Conservation (phyloP, 2,329 filamentous ascomycete species). For the Orbilia quercus region DNA sequence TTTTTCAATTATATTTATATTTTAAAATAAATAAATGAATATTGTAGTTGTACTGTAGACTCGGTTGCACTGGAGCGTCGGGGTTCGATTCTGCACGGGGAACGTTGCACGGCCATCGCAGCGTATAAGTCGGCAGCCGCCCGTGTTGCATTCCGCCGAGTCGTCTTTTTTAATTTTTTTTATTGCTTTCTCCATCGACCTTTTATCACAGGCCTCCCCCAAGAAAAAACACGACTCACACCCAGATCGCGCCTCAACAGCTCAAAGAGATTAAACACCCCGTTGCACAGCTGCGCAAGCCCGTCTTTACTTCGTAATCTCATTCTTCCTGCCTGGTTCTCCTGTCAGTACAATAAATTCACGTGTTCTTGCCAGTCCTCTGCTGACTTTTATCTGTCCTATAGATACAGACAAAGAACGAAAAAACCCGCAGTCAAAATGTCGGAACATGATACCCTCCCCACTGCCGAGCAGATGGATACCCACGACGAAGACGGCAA, state of each 20-base stretch:
- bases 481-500: constrained; percentile 53
- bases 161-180: constrained; percentile 9
- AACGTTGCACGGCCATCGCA: constrained; percentile 9
- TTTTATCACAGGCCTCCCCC: neutral
- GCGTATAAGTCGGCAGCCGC: constrained; percentile 25
- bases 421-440: constrained; percentile 24
- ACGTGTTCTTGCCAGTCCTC: constrained; percentile 19
- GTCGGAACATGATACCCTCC: constrained; percentile 51
- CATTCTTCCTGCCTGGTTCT: neutral
- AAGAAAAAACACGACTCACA: neutral
- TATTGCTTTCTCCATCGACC: neutral
- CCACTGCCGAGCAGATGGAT: constrained; percentile 56
- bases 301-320: neutral
- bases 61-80: no score
- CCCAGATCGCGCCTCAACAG: neutral
- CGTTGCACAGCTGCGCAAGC: constrained; percentile 7
- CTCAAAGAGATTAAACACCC: neutral
- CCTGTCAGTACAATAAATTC: neutral
- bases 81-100: constrained; percentile 1
- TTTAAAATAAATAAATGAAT: no score
- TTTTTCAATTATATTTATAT: neutral
- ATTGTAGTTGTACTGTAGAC: no score
- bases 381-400: constrained; percentile 11
- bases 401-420: neutral
- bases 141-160: constrained; percentile 51